Base-by-base conservation (phyloP, 176 grass and related monocot genomes). In the Leersia perrieri region DNA sequence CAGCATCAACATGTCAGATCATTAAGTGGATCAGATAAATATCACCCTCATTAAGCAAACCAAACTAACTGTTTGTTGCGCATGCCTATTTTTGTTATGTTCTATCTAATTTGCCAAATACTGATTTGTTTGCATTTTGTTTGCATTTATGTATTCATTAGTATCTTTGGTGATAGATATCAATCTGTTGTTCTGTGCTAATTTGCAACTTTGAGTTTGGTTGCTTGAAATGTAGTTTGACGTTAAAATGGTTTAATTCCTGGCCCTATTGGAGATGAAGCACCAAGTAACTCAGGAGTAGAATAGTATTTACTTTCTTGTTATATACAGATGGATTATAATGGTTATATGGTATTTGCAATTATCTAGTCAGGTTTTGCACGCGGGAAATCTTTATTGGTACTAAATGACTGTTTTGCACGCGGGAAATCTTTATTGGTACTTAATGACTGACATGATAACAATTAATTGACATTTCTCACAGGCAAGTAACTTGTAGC, bases 11-110 rank as follows among this genome's bases (percentile, higher is more conserved):
- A 72, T 61, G 20, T 60, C 27, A 61, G 22, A 64, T 35, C 80
- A 14, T 82, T 73, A 73, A 73, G 57, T 64, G 30, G 38, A 11
- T 20, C 68, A 82, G 62, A 11, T 72, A 7, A 45, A 28, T 63
- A 23, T 42, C 22, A 22, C 7, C 35, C 33, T 72, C 57, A 62
- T 63, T 29, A 72, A 34, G 36, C 22, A 61, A 72, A 33, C 3
- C 1, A 49, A 11, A 4, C 80, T 70, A 49, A 47, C 53, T 47
- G 33, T 25, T 35, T 28, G 13, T 22, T 60, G 31, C 49, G 32
- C 38, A 16, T 63, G 4, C 7, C 27, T 42, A n/a, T 7, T 33
- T 51, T 20, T 53, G 70, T 47, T 51, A 32, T 32, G 42, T 9
- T 53, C 10, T 18, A 45, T 81, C 4, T 8, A 35, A 15, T 44